Conservation (phyloP, 2,329 filamentous ascomycete species). For the Colletotrichum cordylinicola region DNA sequence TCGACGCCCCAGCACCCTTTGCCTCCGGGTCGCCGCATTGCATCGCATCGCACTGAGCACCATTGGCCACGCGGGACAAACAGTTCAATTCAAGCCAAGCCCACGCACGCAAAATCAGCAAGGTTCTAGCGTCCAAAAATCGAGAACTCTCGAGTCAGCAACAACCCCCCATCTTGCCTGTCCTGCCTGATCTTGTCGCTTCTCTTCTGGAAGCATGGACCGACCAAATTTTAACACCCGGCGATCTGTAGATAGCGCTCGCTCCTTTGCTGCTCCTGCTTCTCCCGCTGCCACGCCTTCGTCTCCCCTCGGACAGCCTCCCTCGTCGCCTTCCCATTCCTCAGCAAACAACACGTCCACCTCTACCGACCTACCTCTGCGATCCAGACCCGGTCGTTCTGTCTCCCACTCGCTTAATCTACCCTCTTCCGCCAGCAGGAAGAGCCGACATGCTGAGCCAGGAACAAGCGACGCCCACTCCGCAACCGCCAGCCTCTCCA, state of each 20-base stretch:
- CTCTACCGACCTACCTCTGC: neutral
- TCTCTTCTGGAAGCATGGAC: constrained; percentile 25
- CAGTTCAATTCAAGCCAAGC: neutral
- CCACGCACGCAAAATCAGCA: neutral
- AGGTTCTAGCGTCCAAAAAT: neutral
- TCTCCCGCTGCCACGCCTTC: constrained; percentile 26
- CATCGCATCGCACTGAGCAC: neutral
- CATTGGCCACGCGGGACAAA: neutral
- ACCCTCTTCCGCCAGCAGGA: constrained; percentile 56
- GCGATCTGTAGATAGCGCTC: constrained; percentile 27
- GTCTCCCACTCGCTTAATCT: constrained; percentile 43
- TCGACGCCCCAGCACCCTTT: neutral
- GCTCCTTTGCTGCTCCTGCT: constrained; percentile 13
- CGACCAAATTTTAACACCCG: constrained; percentile 27
- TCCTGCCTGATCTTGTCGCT: neutral
- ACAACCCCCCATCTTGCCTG: neutral
- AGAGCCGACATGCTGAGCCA: constrained; percentile 64
- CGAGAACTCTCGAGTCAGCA: constrained; percentile 16
- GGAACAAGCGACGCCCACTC: constrained; percentile 62
- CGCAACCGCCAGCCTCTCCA: constrained; percentile 67
- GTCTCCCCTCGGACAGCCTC: neutral
- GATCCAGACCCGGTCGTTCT: constrained; percentile 27
- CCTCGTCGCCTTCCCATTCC: neutral
- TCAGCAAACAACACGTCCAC: neutral
- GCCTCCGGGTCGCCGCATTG: neutral